These are phyloP conservation scores for Ailanthus altissimus DNA, from an alignment of 345 rosid species.

Conservation along the genomic window DNA sequence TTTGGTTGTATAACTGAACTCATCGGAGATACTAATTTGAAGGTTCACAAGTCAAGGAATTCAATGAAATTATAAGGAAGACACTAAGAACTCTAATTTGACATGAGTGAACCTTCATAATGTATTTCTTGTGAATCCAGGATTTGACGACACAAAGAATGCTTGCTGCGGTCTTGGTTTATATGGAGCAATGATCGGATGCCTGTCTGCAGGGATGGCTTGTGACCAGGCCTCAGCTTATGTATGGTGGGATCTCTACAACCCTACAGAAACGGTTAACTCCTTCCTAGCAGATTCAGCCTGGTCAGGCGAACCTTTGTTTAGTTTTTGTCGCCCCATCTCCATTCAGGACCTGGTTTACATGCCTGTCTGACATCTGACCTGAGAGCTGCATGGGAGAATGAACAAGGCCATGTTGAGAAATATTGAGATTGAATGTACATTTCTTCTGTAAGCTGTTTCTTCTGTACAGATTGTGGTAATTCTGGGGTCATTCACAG, in stretches of 20 bases:
- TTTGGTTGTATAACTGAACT: no score
- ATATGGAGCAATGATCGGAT: conserved; percentile 48
- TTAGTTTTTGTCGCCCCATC: conserved; percentile 49
- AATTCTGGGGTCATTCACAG: neutral
- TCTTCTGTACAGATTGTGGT: neutral
- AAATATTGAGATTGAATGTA: neutral
- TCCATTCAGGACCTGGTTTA: conserved; percentile 38
- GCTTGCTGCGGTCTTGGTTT: conserved; percentile 64
- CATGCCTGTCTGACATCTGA: conserved; percentile 4
- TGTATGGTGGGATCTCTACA: conserved; percentile 79
- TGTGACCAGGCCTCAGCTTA: conserved; percentile 44
- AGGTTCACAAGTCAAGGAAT: no score
- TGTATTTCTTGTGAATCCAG: conserved; percentile 29
- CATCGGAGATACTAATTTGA: no score
- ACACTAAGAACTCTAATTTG: neutral
- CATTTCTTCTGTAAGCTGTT: neutral
- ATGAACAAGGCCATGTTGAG: neutral
- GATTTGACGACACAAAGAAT: conserved; percentile 40
- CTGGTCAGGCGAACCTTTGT: conserved; percentile 49
- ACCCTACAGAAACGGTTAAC: conserved; percentile 54
- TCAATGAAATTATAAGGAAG: no score
- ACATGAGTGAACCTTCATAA: neutral
- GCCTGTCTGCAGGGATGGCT: conserved; percentile 54
- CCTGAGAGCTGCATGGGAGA: neutral
- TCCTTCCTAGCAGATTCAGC: conserved; percentile 53